Evolutionary conservation across 2,329 filamentous ascomycete genomes (phyloP).

Genomic region (Pseudogymnoascus sp.): DNA sequence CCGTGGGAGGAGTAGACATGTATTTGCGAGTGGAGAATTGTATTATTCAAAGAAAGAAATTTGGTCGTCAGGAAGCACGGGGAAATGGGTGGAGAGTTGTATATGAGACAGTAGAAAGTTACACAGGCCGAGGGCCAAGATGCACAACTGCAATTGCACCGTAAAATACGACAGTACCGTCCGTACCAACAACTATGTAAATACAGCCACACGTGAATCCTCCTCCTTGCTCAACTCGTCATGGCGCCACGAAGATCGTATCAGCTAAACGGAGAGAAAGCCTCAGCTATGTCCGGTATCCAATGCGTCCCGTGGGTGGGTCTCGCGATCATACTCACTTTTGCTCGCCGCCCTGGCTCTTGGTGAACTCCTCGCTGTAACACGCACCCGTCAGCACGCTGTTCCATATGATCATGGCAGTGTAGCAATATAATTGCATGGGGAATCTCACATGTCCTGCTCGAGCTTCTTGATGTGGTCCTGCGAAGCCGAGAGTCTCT

Average conservation of each 20-base stretch:
- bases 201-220: conserved; percentile 1
- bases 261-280: conserved; percentile 1
- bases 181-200: background rate
- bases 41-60: background rate
- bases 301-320: background rate
- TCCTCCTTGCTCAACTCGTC: background rate
- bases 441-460: conserved; percentile 67
- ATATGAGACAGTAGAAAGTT: conserved; percentile 3
- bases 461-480: conserved; percentile 78
- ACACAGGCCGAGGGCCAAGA: background rate
- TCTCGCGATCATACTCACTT: conserved; percentile 25
- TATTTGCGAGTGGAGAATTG: conserved; percentile 2
- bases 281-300: conserved; percentile 1
- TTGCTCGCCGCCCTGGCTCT: conserved; percentile 44
- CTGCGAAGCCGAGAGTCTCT: conserved; percentile 69
- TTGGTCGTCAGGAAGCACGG: background rate
- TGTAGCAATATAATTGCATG: background rate
- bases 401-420: background rate
- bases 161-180: background rate
- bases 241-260: background rate
- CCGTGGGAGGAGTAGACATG: background rate
- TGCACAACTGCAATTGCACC: conserved; percentile 1
- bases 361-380: conserved; percentile 60
- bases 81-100: background rate
- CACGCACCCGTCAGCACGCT: background rate